Percentiles rank a stretch among this genome's conserved stretches.
Conservation (phyloP, 306 rosid genomes). For the Canavalia gladiata region DNA sequence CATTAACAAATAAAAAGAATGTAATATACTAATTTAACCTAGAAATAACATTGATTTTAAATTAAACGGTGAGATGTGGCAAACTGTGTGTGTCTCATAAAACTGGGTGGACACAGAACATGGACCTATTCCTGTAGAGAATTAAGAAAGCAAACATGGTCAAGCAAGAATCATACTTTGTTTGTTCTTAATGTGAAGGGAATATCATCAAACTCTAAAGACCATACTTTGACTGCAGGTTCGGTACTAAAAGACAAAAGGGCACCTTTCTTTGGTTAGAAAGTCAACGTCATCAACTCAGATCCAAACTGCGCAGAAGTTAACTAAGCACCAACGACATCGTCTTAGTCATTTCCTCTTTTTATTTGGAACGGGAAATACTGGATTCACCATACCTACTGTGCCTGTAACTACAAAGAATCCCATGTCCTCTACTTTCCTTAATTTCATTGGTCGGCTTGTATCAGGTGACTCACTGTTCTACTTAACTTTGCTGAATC, state of each 20-base stretch:
- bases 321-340: conserved; percentile 27
- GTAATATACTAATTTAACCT: background rate
- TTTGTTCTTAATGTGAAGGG: background rate
- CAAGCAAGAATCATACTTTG: background rate
- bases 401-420: background rate
- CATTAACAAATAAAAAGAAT: background rate
- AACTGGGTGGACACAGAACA: background rate
- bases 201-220: too few relatives aligned
- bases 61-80: conserved; percentile 12
- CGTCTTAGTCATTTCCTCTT: background rate
- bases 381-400: conserved; percentile 6
- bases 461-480: conserved; percentile 36
- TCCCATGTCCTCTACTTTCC: conserved; percentile 40
- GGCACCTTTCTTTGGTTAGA: conserved; percentile 18
- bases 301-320: conserved; percentile 41
- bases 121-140: background rate
- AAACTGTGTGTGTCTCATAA: background rate
- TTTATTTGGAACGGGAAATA: background rate
- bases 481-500: background rate
- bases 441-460: conserved; percentile 31
- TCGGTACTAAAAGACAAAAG: background rate
- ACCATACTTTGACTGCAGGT: background rate
- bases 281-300: conserved; percentile 50
- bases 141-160: background rate
- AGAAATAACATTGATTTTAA: background rate